A percentile compares a stretch with the other conserved stretches of the same genome.
Conservation (phyloP, 129 eudicot genomes). For the Oenanthe sinensis region DNA sequence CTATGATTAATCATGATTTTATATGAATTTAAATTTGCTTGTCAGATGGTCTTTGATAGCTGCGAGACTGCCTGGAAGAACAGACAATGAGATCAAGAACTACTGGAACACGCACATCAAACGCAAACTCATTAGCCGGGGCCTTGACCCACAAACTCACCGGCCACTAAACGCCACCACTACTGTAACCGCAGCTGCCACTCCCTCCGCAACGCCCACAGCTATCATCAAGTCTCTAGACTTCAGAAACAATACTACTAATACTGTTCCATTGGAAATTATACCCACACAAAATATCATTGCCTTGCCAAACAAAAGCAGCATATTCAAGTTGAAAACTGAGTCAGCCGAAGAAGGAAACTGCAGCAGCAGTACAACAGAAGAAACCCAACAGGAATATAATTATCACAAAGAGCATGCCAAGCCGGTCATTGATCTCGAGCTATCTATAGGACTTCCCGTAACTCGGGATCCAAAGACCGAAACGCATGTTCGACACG, state of each 20-base stretch:
- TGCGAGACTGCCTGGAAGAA: slow-evolving; percentile 91
- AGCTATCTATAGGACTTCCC: slow-evolving; percentile 31
- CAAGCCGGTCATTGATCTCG: slow-evolving; percentile 15
- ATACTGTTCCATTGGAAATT: slow-evolving; percentile 6
- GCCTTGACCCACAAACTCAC: slow-evolving; percentile 36
- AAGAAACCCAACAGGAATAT: slow-evolving; percentile 19
- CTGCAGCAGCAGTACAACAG: slow-evolving; percentile 40
- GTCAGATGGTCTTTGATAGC: slow-evolving; percentile 94
- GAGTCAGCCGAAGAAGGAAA: slow-evolving; percentile 20
- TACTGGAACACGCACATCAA: slow-evolving; percentile 91
- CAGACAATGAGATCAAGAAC: slow-evolving; percentile 94
- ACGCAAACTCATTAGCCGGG: slow-evolving; percentile 41
- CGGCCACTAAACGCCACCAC: slow-evolving; percentile 17
- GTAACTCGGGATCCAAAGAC: not conserved
- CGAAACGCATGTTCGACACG: slow-evolving; percentile 16
- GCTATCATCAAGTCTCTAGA: slow-evolving; percentile 16
- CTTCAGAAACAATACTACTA: slow-evolving; percentile 10
- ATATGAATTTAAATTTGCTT: not conserved
- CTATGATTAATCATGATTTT: not conserved
- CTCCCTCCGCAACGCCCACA: not conserved
- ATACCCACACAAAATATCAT: not conserved
- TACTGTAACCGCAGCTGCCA: slow-evolving; percentile 7
- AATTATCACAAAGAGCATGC: not conserved
- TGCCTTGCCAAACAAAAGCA: not conserved
- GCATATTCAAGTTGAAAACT: not conserved